Conservation (phyloP, 768 basidiomycete genomes). For the Xerocomellus dryophilus region DNA sequence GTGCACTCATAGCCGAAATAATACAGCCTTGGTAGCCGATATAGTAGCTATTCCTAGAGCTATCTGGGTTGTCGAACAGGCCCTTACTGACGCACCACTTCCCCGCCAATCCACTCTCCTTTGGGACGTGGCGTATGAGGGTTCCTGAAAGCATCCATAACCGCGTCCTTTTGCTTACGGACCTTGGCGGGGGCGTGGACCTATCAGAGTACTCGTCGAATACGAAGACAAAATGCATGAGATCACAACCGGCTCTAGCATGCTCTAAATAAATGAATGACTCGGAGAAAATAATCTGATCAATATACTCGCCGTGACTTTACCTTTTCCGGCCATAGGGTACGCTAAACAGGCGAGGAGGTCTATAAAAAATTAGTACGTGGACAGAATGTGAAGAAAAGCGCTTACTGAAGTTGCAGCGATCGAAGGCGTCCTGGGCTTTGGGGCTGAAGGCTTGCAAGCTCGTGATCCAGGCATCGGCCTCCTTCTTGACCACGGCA, state of each 20-base stretch:
- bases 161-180: conserved; percentile 18
- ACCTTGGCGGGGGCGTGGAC: conserved; percentile 30
- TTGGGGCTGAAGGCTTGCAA: conserved; percentile 12
- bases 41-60: no score
- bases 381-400: neutral
- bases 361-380: conserved; percentile 1
- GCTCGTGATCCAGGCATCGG: conserved; percentile 2
- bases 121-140: conserved; percentile 7
- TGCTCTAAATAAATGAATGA: conserved; percentile 11
- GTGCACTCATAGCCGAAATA: no score
- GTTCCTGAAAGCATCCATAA: conserved; percentile 22
- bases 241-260: conserved; percentile 41
- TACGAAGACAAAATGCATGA: conserved; percentile 50
- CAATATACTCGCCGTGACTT: neutral
- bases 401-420: conserved; percentile 7
- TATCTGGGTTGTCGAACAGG: no score
- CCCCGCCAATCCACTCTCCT: conserved; percentile 20
- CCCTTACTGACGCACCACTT: conserved; percentile 21
- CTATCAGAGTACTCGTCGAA: conserved; percentile 52
- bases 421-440: conserved; percentile 12
- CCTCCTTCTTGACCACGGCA: conserved; percentile 1
- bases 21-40: no score
- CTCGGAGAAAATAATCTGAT: neutral
- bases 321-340: conserved; percentile 12
- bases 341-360: conserved; percentile 8